A percentile compares a stretch with the other conserved stretches of the same genome.
These are phyloP conservation scores for Blechomonas ayalai DNA, from an alignment of 208 protist genomes.

Conservation along the genomic window DNA sequence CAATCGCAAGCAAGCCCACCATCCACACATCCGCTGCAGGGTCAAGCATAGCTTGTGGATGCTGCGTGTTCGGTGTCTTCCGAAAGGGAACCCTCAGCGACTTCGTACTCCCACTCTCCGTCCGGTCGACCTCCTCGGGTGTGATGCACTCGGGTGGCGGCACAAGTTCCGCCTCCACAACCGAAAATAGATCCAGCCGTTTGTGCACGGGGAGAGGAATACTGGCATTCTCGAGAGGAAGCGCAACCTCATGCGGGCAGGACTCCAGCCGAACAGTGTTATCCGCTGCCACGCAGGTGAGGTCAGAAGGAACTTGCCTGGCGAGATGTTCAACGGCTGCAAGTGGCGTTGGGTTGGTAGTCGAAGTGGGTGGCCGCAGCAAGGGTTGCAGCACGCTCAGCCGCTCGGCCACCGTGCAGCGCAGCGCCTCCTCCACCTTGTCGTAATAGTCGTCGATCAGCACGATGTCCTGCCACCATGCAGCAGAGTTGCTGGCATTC, in stretches of 20 bases:
- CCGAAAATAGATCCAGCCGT: conserved; percentile 18
- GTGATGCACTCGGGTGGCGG: conserved; percentile 45
- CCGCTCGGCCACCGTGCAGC: conserved; percentile 14
- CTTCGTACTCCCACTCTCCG: neutral
- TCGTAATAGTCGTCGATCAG: conserved; percentile 36
- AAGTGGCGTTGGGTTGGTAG: no score
- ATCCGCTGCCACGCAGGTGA: no score
- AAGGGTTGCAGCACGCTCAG: no score
- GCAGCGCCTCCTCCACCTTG: conserved; percentile 21
- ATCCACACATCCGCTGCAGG: conserved; percentile 60
- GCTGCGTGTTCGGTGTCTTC: conserved; percentile 24
- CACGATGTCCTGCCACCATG: conserved; percentile 48
- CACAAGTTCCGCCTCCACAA: conserved; percentile 19
- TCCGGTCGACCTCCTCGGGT: neutral
- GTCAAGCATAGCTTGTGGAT: conserved; percentile 9
- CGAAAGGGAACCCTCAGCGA: conserved; percentile 5
- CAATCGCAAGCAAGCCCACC: conserved; percentile 62
- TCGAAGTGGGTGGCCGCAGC: no score
- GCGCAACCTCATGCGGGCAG: no score
- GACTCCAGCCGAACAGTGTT: no score
- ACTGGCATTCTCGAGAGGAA: neutral
- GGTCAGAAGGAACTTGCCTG: no score
- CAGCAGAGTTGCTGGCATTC: conserved; percentile 12
- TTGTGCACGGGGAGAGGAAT: neutral
- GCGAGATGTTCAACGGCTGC: no score